Conservation (phyloP, 208 protist genomes). For the Trypanosoma mega region DNA sequence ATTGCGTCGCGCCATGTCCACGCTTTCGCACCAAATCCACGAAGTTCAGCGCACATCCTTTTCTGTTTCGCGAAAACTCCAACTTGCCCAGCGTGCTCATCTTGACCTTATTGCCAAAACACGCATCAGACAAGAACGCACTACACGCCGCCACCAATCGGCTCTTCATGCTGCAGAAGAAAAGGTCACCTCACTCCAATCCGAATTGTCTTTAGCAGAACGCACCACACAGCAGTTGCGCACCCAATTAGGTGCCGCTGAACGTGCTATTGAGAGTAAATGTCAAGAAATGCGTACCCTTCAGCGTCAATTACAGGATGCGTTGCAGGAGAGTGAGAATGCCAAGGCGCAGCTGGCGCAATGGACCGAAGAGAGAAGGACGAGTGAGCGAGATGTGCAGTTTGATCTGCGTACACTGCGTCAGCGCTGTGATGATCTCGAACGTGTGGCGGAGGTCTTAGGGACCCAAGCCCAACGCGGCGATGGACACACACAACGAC, state of each 20-base stretch:
- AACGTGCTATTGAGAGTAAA: slow-evolving; percentile 5
- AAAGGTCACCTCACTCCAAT: no score
- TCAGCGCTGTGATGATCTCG: slow-evolving; percentile 20
- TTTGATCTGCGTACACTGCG: slow-evolving; percentile 23
- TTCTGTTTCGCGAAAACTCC: no score
- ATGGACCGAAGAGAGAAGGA: background rate
- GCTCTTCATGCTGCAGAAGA: no score
- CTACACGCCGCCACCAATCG: no score
- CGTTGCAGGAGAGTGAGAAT: slow-evolving; percentile 8
- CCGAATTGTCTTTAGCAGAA: no score
- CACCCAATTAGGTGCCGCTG: slow-evolving; percentile 15
- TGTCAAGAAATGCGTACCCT: slow-evolving; percentile 1
- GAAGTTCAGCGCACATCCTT: no score
- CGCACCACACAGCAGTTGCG: no score
- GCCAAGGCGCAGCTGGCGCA: background rate
- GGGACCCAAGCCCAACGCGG: slow-evolving; percentile 15
- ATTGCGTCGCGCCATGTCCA: no score
- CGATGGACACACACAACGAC: background rate
- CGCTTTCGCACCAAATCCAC: no score
- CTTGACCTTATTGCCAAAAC: no score
- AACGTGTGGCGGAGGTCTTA: slow-evolving; percentile 10
- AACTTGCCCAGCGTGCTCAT: no score
- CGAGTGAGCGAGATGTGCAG: slow-evolving; percentile 3
- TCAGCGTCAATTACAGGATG: slow-evolving; percentile 10
- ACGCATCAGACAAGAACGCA: no score